Conservation (phyloP, 768 basidiomycete species). For the Lactarius hatsudake region DNA sequence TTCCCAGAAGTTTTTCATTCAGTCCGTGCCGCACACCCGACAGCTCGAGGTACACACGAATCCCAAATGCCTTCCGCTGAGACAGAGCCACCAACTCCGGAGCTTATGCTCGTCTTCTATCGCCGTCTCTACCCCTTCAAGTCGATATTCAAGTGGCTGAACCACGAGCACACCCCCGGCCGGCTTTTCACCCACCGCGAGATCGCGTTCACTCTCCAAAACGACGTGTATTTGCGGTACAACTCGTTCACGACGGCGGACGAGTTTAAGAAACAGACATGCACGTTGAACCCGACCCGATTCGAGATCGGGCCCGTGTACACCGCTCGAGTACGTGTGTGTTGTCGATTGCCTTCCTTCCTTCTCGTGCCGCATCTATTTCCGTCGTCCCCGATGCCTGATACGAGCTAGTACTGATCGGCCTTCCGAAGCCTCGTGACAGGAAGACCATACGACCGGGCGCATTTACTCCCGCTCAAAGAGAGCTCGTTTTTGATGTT, state of each 20-base stretch:
- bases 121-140: slow-evolving; percentile 92
- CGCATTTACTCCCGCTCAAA: slow-evolving; percentile 67
- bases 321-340: slow-evolving; percentile 67
- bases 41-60: not conserved
- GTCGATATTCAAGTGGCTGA: slow-evolving; percentile 91
- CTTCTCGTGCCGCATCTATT: not conserved
- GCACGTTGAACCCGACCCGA: slow-evolving; percentile 81
- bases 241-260: slow-evolving; percentile 83
- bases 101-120: slow-evolving; percentile 80
- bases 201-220: slow-evolving; percentile 89
- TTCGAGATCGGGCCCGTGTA: slow-evolving; percentile 98
- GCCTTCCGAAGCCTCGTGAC: slow-evolving; percentile 69
- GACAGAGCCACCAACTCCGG: slow-evolving; percentile 41
- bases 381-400: not conserved
- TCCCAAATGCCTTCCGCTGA: slow-evolving; percentile 25
- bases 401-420: not conserved
- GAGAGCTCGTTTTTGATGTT: slow-evolving; percentile 98
- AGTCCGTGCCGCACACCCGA: slow-evolving; percentile 1
- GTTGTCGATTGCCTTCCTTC: not conserved
- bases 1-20: not conserved
- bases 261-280: slow-evolving; percentile 89
- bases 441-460: slow-evolving; percentile 75
- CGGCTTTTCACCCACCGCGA: slow-evolving; percentile 91
- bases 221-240: slow-evolving; percentile 92
- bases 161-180: slow-evolving; percentile 79